phyloP scores from a whole-genome alignment of 2,329 filamentous ascomycete genomes.

The Aspergillus melleus region DNA sequence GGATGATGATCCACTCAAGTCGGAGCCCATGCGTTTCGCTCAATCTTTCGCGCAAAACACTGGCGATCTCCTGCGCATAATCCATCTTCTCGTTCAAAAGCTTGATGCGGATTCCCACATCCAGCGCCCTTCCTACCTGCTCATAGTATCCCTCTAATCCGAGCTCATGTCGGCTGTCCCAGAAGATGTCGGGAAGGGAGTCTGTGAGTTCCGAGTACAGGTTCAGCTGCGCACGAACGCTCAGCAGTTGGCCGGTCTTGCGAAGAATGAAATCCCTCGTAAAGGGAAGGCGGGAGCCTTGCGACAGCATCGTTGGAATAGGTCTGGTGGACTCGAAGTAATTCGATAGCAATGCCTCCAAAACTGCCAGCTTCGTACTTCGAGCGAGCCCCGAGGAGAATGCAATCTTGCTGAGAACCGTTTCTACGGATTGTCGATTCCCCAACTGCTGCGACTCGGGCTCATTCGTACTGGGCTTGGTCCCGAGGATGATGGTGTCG shows the following conservation, averaged over 20 bases:
- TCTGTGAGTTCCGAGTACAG: conserved; percentile 97
- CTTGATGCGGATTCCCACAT: conserved; percentile 88
- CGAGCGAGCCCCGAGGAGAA: conserved; percentile 93
- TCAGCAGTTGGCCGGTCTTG: conserved; percentile 89
- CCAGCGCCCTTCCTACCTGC: conserved; percentile 83
- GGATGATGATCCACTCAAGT: conserved; percentile 94
- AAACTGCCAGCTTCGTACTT: conserved; percentile 88
- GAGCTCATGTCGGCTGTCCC: conserved; percentile 86
- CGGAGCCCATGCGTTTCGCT: conserved; percentile 87
- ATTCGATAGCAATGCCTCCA: conserved; percentile 76
- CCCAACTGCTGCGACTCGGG: conserved; percentile 24
- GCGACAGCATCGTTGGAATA: conserved; percentile 76
- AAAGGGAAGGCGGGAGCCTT: conserved; percentile 63
- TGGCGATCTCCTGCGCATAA: conserved; percentile 93
- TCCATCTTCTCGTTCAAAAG: conserved; percentile 96
- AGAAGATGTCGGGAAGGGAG: conserved; percentile 92
- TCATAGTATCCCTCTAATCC: conserved; percentile 94
- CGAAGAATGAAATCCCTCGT: conserved; percentile 78
- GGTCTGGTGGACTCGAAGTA: conserved; percentile 85
- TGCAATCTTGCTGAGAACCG: conserved; percentile 86
- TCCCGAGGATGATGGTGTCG: conserved; percentile 86
- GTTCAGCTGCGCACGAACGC: conserved; percentile 87
- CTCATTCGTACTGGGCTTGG: conserved; percentile 50
- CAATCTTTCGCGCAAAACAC: conserved; percentile 79
- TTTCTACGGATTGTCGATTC: conserved; percentile 50